Evolutionary conservation across 139 green algal species (phyloP), one percentile per base, ranked within the genome.

Genomic region (Protoeuglena noctilucae): DNA sequence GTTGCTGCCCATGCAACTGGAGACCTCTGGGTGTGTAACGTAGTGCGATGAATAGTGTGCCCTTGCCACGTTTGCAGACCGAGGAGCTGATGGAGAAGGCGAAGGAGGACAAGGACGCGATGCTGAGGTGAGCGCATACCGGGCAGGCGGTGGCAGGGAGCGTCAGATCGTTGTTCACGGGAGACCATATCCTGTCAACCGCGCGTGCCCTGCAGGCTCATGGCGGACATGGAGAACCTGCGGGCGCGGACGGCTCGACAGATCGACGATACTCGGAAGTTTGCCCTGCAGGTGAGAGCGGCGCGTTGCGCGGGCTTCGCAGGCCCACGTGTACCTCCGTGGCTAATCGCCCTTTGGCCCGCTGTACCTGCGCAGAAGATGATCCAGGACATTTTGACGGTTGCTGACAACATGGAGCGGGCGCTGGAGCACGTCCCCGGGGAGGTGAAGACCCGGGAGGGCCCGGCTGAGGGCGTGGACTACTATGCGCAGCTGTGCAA

Each of bases 221-320:
- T 12, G 19, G 87, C 84, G 3, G 88, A 96, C 39, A 93, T 94
- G 87, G 85, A 96, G 66, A 94, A 94, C 62, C 52, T 94, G 55
- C 66, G 88, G 27, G 63, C 83, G 26, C 72, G 88, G 18, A 82
- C 83, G 19, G 34, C 61, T 0, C 66, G 81, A 1, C 68, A 89
- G 46, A 55, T 75, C 17, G 78, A 88, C 6, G 62, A 74, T 9
- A 61, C 75, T 24, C 75, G 78, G 47, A 81, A 87, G 64, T 95
- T 89, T 66, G 88, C 82, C 0, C 60, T 93, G 5, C 82, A 93
- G 79, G 80, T 86, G 40, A 6, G 17, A 18, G 22, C 47, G 9
- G 47, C n/a, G 47, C 9, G 14, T 46, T 48, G 23, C 22, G 3
- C 54, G 28, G 4, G 21, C 41, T 39, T 41, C 7, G 3, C 51